Conservation (phyloP, 2,329 filamentous ascomycete genomes). For the Xylariaceae sp. region DNA sequence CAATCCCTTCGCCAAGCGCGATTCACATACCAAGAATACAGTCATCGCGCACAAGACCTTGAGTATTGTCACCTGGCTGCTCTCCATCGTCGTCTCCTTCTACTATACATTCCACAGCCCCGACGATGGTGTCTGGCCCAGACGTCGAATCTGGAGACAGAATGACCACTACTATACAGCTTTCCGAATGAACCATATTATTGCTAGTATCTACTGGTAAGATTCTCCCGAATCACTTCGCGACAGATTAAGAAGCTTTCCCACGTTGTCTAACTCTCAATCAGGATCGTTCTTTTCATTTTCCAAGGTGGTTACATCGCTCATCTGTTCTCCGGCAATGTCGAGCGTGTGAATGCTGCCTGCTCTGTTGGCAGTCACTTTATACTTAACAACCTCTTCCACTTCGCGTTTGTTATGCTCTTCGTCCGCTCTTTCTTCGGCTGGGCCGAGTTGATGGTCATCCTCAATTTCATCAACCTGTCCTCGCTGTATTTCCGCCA, state of each 20-base stretch:
- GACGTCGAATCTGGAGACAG: constrained; percentile 75
- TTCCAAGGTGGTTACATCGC: constrained; percentile 77
- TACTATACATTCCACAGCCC: constrained; percentile 75
- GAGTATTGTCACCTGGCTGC: constrained; percentile 74
- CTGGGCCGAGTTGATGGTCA: constrained; percentile 75
- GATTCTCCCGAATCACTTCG: constrained; percentile 25
- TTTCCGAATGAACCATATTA: constrained; percentile 73
- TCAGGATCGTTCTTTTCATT: constrained; percentile 74
- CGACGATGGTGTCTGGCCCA: constrained; percentile 62
- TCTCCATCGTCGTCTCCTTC: constrained; percentile 73
- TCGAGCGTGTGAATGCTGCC: constrained; percentile 68
- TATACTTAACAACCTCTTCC: constrained; percentile 82
- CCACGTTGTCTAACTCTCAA: constrained; percentile 5
- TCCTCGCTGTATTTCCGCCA: constrained; percentile 81
- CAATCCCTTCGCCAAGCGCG: constrained; percentile 78
- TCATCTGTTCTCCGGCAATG: constrained; percentile 74
- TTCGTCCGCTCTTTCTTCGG: constrained; percentile 79
- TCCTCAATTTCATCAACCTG: constrained; percentile 84
- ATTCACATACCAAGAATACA: constrained; percentile 65
- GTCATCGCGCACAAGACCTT: constrained; percentile 78
- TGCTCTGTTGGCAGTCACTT: constrained; percentile 84
- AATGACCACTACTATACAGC: constrained; percentile 71
- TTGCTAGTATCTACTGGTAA: constrained; percentile 78
- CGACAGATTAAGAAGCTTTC: not conserved
- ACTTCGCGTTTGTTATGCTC: constrained; percentile 82